phyloP scores from a whole-genome alignment of 352 stramenopile genomes.

The Pythium periplocum region DNA sequence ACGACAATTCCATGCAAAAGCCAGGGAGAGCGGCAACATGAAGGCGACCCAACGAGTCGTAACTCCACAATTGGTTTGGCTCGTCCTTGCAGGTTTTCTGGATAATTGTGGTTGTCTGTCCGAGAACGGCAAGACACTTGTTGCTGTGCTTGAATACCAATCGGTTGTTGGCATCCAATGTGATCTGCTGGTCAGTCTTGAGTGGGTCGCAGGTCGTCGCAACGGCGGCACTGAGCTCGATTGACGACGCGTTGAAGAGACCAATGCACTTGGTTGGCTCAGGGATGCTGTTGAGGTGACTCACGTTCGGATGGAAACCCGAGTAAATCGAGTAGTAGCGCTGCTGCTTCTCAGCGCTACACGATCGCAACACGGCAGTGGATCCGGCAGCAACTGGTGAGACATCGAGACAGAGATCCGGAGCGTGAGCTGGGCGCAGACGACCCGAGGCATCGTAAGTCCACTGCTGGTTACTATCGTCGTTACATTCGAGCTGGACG shows the following conservation, averaged over 20 bases:
- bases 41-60: constrained; percentile 13
- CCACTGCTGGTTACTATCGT: constrained; percentile 15
- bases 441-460: constrained; percentile 11
- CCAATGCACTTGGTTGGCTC: constrained; percentile 1
- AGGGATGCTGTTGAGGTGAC: constrained; percentile 13
- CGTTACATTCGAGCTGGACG: constrained; percentile 9
- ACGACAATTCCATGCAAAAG: too few relatives aligned
- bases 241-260: neutral
- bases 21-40: neutral
- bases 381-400: neutral
- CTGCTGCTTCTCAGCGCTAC: neutral
- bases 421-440: constrained; percentile 6
- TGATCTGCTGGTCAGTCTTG: constrained; percentile 7
- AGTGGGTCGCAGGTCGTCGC: constrained; percentile 3
- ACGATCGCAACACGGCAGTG: neutral
- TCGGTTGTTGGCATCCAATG: neutral
- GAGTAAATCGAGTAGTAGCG: constrained; percentile 12
- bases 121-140: constrained; percentile 3
- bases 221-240: neutral
- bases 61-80: constrained; percentile 5
- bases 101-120: neutral
- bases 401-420: constrained; percentile 7
- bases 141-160: constrained; percentile 11
- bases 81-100: constrained; percentile 2
- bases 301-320: constrained; percentile 8